Conservation (phyloP, 1,284 basidiomycete species). For the Thelephora terrestris region DNA sequence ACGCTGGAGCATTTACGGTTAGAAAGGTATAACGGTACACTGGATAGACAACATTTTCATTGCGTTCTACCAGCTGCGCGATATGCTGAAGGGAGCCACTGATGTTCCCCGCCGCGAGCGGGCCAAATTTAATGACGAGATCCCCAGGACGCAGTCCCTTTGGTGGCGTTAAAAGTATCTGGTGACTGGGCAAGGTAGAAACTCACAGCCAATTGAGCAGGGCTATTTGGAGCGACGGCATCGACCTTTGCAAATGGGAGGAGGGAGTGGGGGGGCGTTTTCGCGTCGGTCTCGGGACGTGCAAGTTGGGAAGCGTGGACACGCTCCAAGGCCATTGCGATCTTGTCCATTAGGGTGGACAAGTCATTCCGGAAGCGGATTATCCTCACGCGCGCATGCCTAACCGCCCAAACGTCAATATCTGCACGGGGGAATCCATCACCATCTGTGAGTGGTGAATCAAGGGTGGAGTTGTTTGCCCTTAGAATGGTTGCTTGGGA, state of each 20-base stretch:
- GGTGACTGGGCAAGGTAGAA: background rate
- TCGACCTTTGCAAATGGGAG: constrained; percentile 72
- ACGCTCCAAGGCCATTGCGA: constrained; percentile 55
- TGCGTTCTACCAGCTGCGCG: constrained; percentile 56
- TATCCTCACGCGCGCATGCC: constrained; percentile 62
- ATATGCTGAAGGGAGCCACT: constrained; percentile 59
- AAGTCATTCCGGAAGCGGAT: constrained; percentile 76
- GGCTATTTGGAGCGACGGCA: constrained; percentile 66
- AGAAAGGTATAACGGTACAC: constrained; percentile 16
- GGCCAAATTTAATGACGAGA: constrained; percentile 64
- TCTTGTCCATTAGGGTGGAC: constrained; percentile 49
- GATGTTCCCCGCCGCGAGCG: constrained; percentile 37
- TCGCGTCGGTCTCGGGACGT: constrained; percentile 13
- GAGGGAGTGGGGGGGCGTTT: constrained; percentile 5
- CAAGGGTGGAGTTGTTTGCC: constrained; percentile 47
- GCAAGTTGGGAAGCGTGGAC: constrained; percentile 45
- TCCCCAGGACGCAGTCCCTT: constrained; percentile 68
- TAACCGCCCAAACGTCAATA: constrained; percentile 75
- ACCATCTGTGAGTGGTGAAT: constrained; percentile 66
- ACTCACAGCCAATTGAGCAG: constrained; percentile 69
- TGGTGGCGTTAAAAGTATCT: constrained; percentile 5
- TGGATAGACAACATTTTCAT: constrained; percentile 51
- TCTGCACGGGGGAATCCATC: constrained; percentile 83
- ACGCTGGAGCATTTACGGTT: constrained; percentile 21
- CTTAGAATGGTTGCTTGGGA: constrained; percentile 51